A percentile compares a stretch with the other conserved stretches of the same genome.
Conservation (phyloP, 768 basidiomycete species). For the Auricularia sp. region DNA sequence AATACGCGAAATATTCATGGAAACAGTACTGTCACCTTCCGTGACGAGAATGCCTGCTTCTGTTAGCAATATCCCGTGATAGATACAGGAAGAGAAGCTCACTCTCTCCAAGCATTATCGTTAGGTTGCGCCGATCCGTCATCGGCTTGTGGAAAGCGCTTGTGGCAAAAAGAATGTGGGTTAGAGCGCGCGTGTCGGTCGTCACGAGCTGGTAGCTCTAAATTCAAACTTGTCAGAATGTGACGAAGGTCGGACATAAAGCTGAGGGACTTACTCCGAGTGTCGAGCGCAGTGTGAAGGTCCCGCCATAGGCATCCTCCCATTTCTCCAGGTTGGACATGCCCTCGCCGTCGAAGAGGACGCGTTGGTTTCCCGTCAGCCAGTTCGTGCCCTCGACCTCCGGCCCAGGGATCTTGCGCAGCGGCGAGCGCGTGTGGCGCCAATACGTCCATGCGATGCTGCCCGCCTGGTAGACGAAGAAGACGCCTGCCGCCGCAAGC, state of each 20-base stretch:
- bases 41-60: background rate
- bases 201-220: slow-evolving; percentile 36
- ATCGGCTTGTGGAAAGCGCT: slow-evolving; percentile 48
- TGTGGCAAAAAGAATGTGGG: slow-evolving; percentile 50
- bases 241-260: no score
- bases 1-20: no score
- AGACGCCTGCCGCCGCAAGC: no score
- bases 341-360: background rate
- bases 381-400: background rate
- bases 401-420: background rate
- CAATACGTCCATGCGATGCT: no score
- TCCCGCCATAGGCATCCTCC: background rate
- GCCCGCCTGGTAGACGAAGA: no score
- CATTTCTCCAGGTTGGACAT: background rate
- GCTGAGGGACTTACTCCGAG: background rate
- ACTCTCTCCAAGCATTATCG: slow-evolving; percentile 29
- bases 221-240: background rate
- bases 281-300: background rate
- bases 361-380: background rate
- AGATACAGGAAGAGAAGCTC: background rate
- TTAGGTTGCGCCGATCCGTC: slow-evolving; percentile 25
- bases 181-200: slow-evolving; percentile 49
- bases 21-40: slow-evolving; percentile 14
- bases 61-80: background rate
- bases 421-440: background rate